phyloP scores from a whole-genome alignment of 257 asterid species.

The Vinca minor region DNA sequence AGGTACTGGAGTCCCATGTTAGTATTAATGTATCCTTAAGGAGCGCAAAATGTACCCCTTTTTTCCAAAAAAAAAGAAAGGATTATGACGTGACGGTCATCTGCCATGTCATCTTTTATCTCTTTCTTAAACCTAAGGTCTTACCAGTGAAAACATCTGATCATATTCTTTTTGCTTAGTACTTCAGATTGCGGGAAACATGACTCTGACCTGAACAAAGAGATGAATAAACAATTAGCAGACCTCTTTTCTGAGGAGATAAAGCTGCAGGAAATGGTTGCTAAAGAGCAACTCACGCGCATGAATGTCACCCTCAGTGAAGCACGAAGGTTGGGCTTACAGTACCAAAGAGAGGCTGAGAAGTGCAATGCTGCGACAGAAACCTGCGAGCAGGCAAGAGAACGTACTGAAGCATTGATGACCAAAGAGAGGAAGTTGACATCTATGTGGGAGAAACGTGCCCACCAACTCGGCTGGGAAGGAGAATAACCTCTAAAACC shows the following conservation, averaged over 20 bases:
- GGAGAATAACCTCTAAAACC: not conserved
- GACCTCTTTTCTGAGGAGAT: conserved; percentile 70
- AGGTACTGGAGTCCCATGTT: not conserved
- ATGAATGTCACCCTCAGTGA: conserved; percentile 56
- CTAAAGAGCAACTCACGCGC: conserved; percentile 46
- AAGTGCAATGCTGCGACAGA: conserved; percentile 52
- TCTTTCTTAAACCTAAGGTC: not conserved
- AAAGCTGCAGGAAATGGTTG: conserved; percentile 51
- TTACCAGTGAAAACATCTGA: not conserved
- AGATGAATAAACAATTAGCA: conserved; percentile 71
- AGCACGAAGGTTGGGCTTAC: conserved; percentile 34
- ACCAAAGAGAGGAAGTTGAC: conserved; percentile 61
- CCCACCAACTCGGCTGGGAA: conserved; percentile 3
- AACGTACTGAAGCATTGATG: conserved; percentile 41
- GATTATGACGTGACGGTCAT: not conserved
- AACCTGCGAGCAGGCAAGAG: conserved; percentile 56
- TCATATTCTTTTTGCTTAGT: not conserved
- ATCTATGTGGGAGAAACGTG: conserved; percentile 40
- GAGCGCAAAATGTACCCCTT: not conserved
- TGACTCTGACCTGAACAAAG: conserved; percentile 16
- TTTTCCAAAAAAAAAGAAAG: no score
- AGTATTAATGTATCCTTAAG: not conserved
- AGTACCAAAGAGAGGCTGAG: conserved; percentile 47
- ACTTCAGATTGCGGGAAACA: conserved; percentile 4
- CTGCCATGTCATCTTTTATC: not conserved